Conservation (phyloP, 176 grass and related monocot species). For the Phragmites australis region DNA sequence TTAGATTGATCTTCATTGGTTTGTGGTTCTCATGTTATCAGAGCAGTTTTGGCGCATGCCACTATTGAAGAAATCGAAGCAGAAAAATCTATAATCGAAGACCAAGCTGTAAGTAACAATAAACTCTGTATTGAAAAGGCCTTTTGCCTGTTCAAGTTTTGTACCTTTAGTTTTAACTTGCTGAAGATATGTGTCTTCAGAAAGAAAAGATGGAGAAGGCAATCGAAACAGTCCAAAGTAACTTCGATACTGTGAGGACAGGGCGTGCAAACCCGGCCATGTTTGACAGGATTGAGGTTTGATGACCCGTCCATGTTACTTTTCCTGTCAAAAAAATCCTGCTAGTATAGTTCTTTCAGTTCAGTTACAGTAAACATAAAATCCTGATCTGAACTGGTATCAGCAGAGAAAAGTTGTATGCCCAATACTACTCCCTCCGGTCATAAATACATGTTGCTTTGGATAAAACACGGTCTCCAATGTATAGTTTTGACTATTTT, state of each 20-base stretch:
- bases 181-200: constrained; percentile 41
- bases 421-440: too few relatives aligned
- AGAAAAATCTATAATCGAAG: constrained; percentile 86
- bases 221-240: constrained; percentile 67
- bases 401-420: neutral
- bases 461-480: too few relatives aligned
- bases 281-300: constrained; percentile 94
- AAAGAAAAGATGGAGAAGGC: constrained; percentile 95
- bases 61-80: constrained; percentile 97
- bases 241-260: constrained; percentile 95
- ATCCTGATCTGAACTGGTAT: neutral
- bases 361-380: neutral
- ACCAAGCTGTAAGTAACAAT: constrained; percentile 61
- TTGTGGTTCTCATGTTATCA: constrained; percentile 48
- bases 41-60: constrained; percentile 76
- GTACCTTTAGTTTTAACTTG: constrained; percentile 26
- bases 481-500: too few relatives aligned
- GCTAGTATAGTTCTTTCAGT: neutral
- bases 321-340: too few relatives aligned
- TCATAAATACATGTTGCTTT: too few relatives aligned
- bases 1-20: constrained; percentile 30
- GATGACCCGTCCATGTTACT: constrained; percentile 8
- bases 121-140: constrained; percentile 5
- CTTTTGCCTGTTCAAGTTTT: neutral
- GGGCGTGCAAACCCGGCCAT: constrained; percentile 90